Evolutionary conservation across 345 rosid species (phyloP).

Genomic region (Dipteronia sinensis): DNA sequence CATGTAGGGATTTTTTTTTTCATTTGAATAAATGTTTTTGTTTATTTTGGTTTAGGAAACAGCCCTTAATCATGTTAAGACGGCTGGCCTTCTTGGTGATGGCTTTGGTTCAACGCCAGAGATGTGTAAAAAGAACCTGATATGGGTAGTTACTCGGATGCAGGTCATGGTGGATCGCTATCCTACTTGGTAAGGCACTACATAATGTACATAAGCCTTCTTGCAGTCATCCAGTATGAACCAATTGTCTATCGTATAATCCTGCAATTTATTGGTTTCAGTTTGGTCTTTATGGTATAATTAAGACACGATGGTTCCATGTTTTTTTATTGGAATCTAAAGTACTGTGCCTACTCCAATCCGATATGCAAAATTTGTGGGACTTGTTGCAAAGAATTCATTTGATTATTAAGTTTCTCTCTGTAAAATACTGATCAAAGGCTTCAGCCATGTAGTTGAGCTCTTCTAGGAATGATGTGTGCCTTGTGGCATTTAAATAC

Average conservation of each 20-base stretch:
- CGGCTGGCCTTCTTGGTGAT: slow-evolving; percentile 84
- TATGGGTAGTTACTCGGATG: slow-evolving; percentile 96
- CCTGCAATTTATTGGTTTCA: not conserved
- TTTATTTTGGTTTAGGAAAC: slow-evolving; percentile 65
- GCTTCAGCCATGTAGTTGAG: not conserved
- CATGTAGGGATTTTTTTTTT: not conserved
- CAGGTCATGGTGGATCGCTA: slow-evolving; percentile 92
- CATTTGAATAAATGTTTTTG: slow-evolving; percentile 6
- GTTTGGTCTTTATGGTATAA: not conserved
- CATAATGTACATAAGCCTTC: not conserved
- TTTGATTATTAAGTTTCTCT: not conserved
- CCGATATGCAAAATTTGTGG: not conserved
- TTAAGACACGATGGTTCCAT: not conserved
- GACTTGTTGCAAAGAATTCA: not conserved
- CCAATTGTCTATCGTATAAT: not conserved
- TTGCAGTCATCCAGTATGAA: not conserved
- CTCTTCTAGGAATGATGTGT: not conserved
- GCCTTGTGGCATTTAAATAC: not conserved
- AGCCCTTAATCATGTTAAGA: slow-evolving; percentile 88
- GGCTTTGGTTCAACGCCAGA: slow-evolving; percentile 98
- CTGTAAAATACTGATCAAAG: not conserved
- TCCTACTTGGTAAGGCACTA: slow-evolving; percentile 81
- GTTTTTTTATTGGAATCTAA: not conserved
- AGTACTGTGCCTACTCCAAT: not conserved
- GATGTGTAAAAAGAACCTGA: slow-evolving; percentile 86